Percentiles rank a stretch among this genome's conserved stretches.
phyloP scores from a whole-genome alignment of 2,329 filamentous ascomycete species.

The Aspergillus latus region DNA sequence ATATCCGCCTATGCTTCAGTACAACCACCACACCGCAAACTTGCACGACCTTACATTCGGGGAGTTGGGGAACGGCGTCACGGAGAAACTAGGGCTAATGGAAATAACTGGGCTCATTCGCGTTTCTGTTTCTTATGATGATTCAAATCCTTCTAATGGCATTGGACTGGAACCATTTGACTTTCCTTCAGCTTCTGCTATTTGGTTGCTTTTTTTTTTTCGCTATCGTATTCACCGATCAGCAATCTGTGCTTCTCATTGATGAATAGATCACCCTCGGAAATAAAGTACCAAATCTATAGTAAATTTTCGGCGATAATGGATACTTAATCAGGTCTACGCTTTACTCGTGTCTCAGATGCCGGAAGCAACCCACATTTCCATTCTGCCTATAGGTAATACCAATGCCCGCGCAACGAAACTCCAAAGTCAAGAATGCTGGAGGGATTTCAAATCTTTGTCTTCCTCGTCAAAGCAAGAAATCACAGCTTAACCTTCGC shows the following conservation, averaged over 20 bases:
- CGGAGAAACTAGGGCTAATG: background rate
- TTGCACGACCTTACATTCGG: background rate
- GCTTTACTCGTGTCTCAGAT: background rate
- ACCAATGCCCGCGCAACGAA: background rate
- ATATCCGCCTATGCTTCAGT: background rate
- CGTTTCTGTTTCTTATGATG: background rate
- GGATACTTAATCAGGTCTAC: background rate
- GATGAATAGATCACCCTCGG: background rate
- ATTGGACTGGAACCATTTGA: background rate
- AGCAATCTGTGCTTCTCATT: background rate
- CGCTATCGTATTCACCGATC: background rate
- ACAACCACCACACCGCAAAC: background rate
- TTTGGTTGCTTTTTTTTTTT: background rate
- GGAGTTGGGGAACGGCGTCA: slow-evolving; percentile 5
- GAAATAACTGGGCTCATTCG: background rate
- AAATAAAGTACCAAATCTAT: background rate
- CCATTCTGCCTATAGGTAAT: no score
- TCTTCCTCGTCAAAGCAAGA: background rate
- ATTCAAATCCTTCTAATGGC: background rate
- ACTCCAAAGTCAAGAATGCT: background rate
- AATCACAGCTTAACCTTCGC: slow-evolving; percentile 54
- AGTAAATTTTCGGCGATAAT: background rate
- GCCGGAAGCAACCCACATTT: no score
- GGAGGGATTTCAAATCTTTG: no score
- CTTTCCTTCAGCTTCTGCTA: background rate